Base-by-base conservation (phyloP, 140 eudicot species). In the Anethum foeniculum region DNA sequence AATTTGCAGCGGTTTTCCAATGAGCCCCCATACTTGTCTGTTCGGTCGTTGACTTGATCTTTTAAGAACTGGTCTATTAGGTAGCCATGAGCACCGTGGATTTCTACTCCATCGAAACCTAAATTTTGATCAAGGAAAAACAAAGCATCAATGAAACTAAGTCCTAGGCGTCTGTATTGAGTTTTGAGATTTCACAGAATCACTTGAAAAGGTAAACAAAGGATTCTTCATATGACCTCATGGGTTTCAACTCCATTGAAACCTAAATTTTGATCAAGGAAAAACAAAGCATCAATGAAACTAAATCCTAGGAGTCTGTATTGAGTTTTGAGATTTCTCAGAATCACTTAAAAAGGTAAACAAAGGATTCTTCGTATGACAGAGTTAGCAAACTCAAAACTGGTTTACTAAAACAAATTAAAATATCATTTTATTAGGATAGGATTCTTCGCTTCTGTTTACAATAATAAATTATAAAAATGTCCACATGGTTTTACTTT, bases 11-110 rank as follows among this genome's bases (percentile, higher is more conserved):
- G 84, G 44, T 81, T 81, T 30, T 54, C 74, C 43, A 81, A 41
- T 6, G 84, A 58, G 36, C 84, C 84, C 34, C 84, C 84, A 18
- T 56, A 81, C 74, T 52, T 8, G n/a, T 81, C 84, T 3, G 75
- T 72, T 32, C 84, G 84, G 60, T 81, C 80, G 1, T 81, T 81
- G 38, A 56, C 32, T 28, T 58, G 67, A 28, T 81, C 84, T 43
- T 81, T 81, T 32, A 81, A 0, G 71, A 81, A 81, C 79, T 81
- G 84, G 84, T 81, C 84, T 15, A 81, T 56, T 39, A 81, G 84
- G 84, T 38, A 81, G 3, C 84, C 84, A 43, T 72, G 80, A 75
- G 84, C 84, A 21, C 84, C 84, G 44, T 81, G 84, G 75, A 81
- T 38, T 41, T 81, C 84, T 43, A 81, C 80, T n/a, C 84, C 84